Percentiles rank a stretch among this genome's conserved stretches.
phyloP scores from a whole-genome alignment of 257 asterid species.

The Solanum gandarillasii region DNA sequence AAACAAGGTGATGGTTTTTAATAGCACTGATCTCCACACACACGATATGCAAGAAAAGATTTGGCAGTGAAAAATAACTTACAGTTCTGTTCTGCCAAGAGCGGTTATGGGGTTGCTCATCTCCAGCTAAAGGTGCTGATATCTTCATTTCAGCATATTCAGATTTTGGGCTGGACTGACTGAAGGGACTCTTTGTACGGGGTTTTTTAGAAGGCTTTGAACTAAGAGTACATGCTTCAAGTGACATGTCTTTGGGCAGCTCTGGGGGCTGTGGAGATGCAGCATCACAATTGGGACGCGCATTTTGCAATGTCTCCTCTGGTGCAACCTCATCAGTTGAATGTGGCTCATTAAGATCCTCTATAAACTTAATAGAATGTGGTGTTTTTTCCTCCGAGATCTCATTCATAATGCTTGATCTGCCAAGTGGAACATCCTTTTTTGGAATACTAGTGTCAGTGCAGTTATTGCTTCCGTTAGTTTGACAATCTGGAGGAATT shows the following conservation, averaged over 20 bases:
- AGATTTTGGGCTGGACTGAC: conserved; percentile 23
- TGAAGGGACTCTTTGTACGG: conserved; percentile 1
- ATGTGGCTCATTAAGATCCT: conserved; percentile 23
- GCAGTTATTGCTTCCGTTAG: conserved; percentile 6
- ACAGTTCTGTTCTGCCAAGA: conserved; percentile 42
- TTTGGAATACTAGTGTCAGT: conserved; percentile 7
- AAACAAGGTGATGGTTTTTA: background rate
- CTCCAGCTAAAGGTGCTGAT: conserved; percentile 13
- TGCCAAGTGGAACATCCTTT: conserved; percentile 11
- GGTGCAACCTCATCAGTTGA: conserved; percentile 8
- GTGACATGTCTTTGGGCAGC: conserved; percentile 19
- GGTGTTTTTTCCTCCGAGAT: conserved; percentile 8
- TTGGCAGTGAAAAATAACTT: conserved; percentile 19
- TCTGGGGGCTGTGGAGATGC: conserved; percentile 15
- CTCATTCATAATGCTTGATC: conserved; percentile 11
- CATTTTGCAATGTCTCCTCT: conserved; percentile 6
- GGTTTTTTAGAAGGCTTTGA: conserved; percentile 7
- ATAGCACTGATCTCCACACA: background rate
- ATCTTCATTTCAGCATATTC: conserved; percentile 7
- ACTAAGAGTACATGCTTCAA: conserved; percentile 3
- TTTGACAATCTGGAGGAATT: conserved; percentile 19
- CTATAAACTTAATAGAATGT: conserved; percentile 8
- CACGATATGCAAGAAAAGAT: background rate
- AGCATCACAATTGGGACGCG: conserved; percentile 5
- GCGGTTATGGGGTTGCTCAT: conserved; percentile 19